phyloP scores from a whole-genome alignment of 2,329 filamentous ascomycete species.

The Colletotrichum viniferum region DNA sequence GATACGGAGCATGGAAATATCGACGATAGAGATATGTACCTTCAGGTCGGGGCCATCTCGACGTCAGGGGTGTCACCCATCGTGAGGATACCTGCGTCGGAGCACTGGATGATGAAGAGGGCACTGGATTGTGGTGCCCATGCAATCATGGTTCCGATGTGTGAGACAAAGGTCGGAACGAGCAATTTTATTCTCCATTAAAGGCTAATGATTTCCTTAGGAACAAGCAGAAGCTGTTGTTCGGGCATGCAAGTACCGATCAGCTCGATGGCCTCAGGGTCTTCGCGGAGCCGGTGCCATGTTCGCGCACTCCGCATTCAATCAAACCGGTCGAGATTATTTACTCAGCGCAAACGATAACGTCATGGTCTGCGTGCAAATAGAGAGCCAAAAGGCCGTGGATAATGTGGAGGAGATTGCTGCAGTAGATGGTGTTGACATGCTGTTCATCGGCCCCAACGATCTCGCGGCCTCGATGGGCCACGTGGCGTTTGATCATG shows the following conservation, averaged over 20 bases:
- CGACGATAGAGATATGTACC: neutral
- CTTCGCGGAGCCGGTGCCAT: constrained; percentile 32
- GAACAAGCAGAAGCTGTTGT: constrained; percentile 31
- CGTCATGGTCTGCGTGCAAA: constrained; percentile 48
- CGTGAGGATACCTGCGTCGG: neutral
- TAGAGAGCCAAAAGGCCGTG: constrained; percentile 47
- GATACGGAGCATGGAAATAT: neutral
- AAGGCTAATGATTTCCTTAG: neutral
- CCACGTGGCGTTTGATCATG: constrained; percentile 35
- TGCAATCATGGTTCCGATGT: constrained; percentile 49
- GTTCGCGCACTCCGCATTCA: constrained; percentile 30
- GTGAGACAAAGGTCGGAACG: neutral
- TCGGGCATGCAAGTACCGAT: constrained; percentile 29
- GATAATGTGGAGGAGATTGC: constrained; percentile 49
- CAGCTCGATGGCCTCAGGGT: constrained; percentile 25
- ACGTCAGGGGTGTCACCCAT: neutral
- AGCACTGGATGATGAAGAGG: constrained; percentile 24
- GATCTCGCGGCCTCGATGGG: constrained; percentile 39
- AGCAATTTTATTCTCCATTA: neutral
- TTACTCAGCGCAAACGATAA: constrained; percentile 54
- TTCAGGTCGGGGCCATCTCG: neutral
- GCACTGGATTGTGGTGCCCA: constrained; percentile 55
- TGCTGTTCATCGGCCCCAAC: constrained; percentile 50
- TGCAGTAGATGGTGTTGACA: constrained; percentile 45
- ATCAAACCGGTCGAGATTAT: constrained; percentile 41